Conservation (phyloP, 139 green algal species). For the Dunaliella primolecta region DNA sequence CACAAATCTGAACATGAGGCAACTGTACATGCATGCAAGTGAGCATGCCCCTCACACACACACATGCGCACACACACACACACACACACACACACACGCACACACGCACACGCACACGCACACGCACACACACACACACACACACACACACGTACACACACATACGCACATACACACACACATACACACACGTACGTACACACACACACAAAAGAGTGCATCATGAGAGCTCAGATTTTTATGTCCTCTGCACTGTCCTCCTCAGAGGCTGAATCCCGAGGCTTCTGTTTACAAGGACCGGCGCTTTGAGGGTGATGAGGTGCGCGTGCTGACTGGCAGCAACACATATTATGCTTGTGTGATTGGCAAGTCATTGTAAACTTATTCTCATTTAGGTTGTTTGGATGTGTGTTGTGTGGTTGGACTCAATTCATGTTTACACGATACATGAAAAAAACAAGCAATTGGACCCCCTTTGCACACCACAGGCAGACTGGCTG, state of each 20-base stretch:
- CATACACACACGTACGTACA: not conserved
- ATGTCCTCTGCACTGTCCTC: not conserved
- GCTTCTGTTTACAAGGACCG: conserved; percentile 74
- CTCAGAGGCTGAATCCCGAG: conserved; percentile 36
- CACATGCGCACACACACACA: not conserved
- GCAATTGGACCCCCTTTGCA: too few relatives aligned
- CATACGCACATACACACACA: not conserved
- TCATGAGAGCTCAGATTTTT: too few relatives aligned
- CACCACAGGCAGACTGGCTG: conserved; percentile 87
- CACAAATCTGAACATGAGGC: too few relatives aligned
- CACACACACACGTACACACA: not conserved
- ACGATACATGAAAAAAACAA: too few relatives aligned
- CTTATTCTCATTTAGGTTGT: too few relatives aligned
- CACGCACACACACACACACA: not conserved
- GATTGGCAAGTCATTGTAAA: too few relatives aligned
- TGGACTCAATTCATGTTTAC: too few relatives aligned
- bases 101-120: not conserved
- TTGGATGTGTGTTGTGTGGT: not conserved
- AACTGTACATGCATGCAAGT: not conserved
- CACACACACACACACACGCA: not conserved
- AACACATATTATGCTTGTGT: too few relatives aligned
- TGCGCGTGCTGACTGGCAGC: conserved; percentile 10
- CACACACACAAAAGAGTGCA: too few relatives aligned
- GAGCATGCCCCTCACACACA: not conserved
- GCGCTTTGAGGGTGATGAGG: conserved; percentile 70